These are phyloP conservation scores for Grigorovia yakushimaensis DNA, from an alignment of 805 yeast species.

Conservation along the genomic window DNA sequence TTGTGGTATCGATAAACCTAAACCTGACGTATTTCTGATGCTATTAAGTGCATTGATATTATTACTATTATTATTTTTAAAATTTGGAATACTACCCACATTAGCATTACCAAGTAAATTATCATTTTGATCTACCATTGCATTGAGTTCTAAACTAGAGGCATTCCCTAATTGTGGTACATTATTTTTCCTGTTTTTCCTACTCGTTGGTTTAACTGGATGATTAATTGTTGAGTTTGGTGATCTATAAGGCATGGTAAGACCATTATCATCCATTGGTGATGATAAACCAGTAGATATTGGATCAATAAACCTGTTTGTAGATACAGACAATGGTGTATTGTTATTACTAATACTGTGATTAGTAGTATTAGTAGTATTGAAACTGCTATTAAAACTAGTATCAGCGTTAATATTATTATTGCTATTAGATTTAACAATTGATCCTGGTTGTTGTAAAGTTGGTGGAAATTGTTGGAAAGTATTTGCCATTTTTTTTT, in stretches of 20 bases:
- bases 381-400: background rate
- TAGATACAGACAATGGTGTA: constrained; percentile 2
- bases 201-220: constrained; percentile 23
- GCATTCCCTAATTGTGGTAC: constrained; percentile 24
- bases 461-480: background rate
- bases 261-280: constrained; percentile 7
- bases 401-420: background rate
- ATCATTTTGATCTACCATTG: constrained; percentile 8
- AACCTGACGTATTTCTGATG: background rate
- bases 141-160: constrained; percentile 15
- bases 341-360: background rate
- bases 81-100: constrained; percentile 4
- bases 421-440: background rate
- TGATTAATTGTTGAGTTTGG: constrained; percentile 3
- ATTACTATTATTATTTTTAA: background rate
- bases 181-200: constrained; percentile 26
- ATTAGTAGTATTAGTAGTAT: too few relatives aligned
- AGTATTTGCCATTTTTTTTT: constrained; percentile 1
- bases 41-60: background rate
- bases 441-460: constrained; percentile 4
- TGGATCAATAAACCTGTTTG: constrained; percentile 17
- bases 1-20: constrained; percentile 1
- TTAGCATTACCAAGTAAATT: constrained; percentile 1
- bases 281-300: constrained; percentile 8
- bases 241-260: background rate